Conservation (phyloP, 805 yeast species). For the Barnettozyma siamensis region DNA sequence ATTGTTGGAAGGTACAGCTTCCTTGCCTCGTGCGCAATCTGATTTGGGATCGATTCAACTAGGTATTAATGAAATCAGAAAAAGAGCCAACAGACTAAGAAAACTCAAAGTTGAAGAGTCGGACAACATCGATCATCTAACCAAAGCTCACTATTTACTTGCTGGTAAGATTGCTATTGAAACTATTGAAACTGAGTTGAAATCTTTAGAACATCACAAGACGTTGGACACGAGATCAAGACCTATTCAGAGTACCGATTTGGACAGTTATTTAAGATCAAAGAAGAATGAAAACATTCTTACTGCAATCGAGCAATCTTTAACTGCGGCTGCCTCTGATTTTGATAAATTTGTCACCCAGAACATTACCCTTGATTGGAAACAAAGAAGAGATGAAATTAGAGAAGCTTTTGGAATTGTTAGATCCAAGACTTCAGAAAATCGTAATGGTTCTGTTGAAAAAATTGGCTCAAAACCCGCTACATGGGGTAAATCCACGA, state of each 20-base stretch:
- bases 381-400: conserved; percentile 65
- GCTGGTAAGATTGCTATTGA: conserved; percentile 89
- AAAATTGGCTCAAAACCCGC: conserved; percentile 12
- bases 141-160: conserved; percentile 80
- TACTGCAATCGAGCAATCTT: conserved; percentile 75
- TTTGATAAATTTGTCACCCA: conserved; percentile 73
- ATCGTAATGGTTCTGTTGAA: conserved; percentile 8
- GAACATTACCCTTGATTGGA: conserved; percentile 81
- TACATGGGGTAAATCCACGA: conserved; percentile 28
- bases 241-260: conserved; percentile 31
- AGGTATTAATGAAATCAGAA: conserved; percentile 72
- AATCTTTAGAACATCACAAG: conserved; percentile 29
- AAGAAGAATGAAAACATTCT: conserved; percentile 81
- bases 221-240: conserved; percentile 25
- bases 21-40: conserved; percentile 58
- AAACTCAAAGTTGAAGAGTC: conserved; percentile 33
- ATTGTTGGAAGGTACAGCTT: conserved; percentile 68
- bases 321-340: conserved; percentile 69
- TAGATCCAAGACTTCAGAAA: conserved; percentile 24
- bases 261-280: conserved; percentile 57
- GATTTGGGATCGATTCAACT: conserved; percentile 78
- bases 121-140: conserved; percentile 35
- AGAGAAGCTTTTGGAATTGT: conserved; percentile 65
- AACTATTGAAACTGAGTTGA: conserved; percentile 62
- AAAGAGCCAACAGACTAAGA: conserved; percentile 56